Evolutionary conservation across 2,329 filamentous ascomycete genomes (phyloP), one percentile per base, ranked within the genome.

Genomic region (Herpotrichia juniperi): DNA sequence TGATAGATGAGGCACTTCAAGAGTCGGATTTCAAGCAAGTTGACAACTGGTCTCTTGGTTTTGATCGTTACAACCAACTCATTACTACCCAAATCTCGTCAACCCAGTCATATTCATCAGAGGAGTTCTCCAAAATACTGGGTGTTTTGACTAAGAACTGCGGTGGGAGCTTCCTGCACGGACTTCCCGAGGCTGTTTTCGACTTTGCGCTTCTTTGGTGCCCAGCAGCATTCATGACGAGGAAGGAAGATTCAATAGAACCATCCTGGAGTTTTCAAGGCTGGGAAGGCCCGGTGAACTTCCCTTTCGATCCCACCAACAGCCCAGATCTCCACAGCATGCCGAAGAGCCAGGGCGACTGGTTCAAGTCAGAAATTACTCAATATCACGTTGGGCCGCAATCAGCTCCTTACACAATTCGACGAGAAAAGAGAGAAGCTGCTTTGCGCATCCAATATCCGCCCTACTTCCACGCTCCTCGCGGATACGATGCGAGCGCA

Each of bases 241-340:
- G 25, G 19, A 54, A 52, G 10, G 57, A 52, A 8, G 57, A 61
- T 11, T 24, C 46, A 2, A 46, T 32, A 10, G 65, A 68, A 21
- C 69, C 69, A 12, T 63, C 64, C 1, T 73, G 68, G 69, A 71
- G 68, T 48, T 73, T 68, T 68, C 62, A 55, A 3, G 63, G 61
- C 0, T 69, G 66, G 54, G 34, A 47, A 4, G 68, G 68, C 1
- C 48, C 48, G 2, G 57, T 69, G 4, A 70, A 65, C 37, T 72
- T 69, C 46, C 69, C 69, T 1, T 70, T 72, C 31, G 69, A 72
- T 47, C 67, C 64, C 1, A 66, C 64, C 11, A 72, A 56, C 44
- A 63, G 65, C 30, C 69, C 67, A 12, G 69, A 72, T 48, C 50
- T 66, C 8, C 61, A 51, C 28, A 61, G 46, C 10, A 46, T 55